Base-by-base conservation (phyloP, 169 alveolate species). In the Babesia bigemina region DNA sequence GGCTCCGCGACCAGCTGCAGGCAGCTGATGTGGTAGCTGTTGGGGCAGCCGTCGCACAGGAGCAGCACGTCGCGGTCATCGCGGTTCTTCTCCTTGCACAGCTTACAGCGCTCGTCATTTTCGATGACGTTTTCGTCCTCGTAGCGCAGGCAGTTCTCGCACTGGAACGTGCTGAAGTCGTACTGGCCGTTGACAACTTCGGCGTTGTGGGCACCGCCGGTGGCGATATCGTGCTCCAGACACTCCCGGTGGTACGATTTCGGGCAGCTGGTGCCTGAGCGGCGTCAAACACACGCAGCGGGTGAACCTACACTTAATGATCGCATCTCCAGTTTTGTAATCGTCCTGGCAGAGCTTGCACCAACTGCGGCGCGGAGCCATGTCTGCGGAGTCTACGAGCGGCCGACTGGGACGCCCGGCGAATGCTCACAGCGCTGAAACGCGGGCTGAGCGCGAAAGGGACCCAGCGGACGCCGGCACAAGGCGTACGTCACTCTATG, bases 21-120 rank as follows among this genome's bases (percentile, higher is more conserved):
- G 75, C 97, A 94, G 19, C 91, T 79, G 29, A 91, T 86, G 78
- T 94, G 97, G 58, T 92, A 92, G 59, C 95, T 88, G 85, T 93
- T 92, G 11, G 96, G 96, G n/a, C 97, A 94, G 53, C 97, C 97
- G 78, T 94, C 97, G 53, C 97, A 94, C 75, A 93, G 77, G 49
- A 94, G 87, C 72, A 94, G 83, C 44, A 91, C 70, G 45, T 90
- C 86, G 19, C 91, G 85, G 33, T 89, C 83, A 33, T 92, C 91
- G 36, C 90, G 75, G 44, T 83, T 83, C 21, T 61, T 75, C 55
- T 92, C 96, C 56, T 85, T 63, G 53, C 96, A 92, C 57, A 92
- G 78, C 73, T 89, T 91, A 75, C 96, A 92, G 55, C 94, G 86
- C 17, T 92, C 96, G 50, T 92, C 96, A 70, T 92, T 92, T 24